Evolutionary conservation across 1,284 basidiomycete species (phyloP).

Genomic region (Puccinia novopanici): DNA sequence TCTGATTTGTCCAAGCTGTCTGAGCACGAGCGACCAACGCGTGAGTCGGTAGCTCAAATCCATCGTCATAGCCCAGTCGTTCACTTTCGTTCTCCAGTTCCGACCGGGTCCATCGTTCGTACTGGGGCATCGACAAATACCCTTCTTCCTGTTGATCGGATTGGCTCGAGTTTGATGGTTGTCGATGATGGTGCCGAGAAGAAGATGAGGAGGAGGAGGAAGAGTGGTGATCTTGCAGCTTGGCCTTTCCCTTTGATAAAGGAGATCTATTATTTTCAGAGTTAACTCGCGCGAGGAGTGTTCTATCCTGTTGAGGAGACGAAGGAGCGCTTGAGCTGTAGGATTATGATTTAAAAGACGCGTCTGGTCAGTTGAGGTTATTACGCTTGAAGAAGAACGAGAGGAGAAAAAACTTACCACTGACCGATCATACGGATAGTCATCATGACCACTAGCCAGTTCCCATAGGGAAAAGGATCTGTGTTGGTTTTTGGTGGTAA

Average conservation of each 20-base stretch:
- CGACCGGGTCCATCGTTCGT: conserved; percentile 25
- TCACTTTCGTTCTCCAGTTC: conserved; percentile 41
- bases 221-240: background rate
- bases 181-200: background rate
- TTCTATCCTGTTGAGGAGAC: background rate
- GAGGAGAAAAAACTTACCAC: conserved; percentile 25
- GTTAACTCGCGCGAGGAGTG: background rate
- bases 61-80: conserved; percentile 31
- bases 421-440: conserved; percentile 39
- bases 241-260: background rate
- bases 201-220: background rate
- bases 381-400: background rate
- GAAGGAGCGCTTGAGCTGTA: conserved; percentile 15
- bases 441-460: conserved; percentile 25
- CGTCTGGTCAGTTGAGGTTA: background rate
- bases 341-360: background rate
- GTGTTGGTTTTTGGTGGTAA: background rate
- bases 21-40: conserved; percentile 4
- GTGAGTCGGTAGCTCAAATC: background rate
- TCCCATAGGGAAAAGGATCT: conserved; percentile 29
- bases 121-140: conserved; percentile 21
- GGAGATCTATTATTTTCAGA: background rate
- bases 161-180: background rate
- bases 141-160: background rate
- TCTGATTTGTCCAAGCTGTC: conserved; percentile 19